Base-by-base conservation (phyloP, 495 filamentous ascomycete species). In the Hyaloscypha finlandica region DNA sequence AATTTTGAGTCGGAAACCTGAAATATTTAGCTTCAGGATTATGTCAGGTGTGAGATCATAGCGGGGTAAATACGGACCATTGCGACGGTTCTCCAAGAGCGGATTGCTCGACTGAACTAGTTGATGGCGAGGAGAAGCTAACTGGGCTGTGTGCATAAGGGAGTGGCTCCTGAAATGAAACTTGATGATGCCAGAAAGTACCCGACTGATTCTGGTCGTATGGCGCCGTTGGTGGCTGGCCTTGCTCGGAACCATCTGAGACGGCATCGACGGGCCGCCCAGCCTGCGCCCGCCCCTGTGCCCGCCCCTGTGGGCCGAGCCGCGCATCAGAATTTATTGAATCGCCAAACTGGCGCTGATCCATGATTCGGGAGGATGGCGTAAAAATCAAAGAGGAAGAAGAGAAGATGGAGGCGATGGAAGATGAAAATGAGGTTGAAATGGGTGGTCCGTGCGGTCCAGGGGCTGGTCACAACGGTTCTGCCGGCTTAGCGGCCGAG, bases 11-110 rank as follows among this genome's bases (percentile, higher is more conserved):
- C 30, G 31, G 29, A 59, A 37, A 35, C 42, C 42, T 48, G 42
- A 14, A 48, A 37, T 19, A 14, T 14, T 48, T 48, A 19, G 31
- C 25, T 30, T 35, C 56, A 19, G 56, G 30, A 12, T 31, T 32
- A 20, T 35, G 31, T 59, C 31, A 59, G 11, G 31, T 19, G 33
- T 19, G 19, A 35, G 19, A 59, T 8, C 33, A 1, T 3, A 35
- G 19, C 6, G 30, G 33, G 29, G 8, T 1, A 56, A 22, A 5
- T 35, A 30, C 25, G 5, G 56, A 31, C 30, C 16, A 12, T 22
- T 35, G 33, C 33, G 25, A 33, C 8, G 12, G 56, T 59, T 59
- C 56, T 59, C 33, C 56, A 59, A 35, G 25, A 12, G 31, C 56
- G 56, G 33, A 35, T 35, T 59, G 29, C 33, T 59, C 30, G 31